Base-by-base conservation (phyloP, 331 rosid species). In the Dryas integrifolia region DNA sequence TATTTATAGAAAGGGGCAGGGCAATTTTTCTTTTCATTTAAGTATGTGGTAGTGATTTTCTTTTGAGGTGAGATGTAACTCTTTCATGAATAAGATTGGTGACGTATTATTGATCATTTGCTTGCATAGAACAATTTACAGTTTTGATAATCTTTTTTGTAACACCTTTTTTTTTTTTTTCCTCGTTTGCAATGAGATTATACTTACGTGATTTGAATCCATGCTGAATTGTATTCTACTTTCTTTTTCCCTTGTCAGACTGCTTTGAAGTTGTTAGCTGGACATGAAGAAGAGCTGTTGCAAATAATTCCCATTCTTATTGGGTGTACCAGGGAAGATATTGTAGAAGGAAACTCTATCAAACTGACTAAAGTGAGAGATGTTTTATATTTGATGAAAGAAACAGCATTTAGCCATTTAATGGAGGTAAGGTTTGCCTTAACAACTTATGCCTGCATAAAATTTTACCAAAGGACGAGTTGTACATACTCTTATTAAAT, bases 321-420 rank as follows among this genome's bases (percentile, higher is more conserved):
- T 82, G 96, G 92, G 75, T 88, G 92, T 78, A 80, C 67, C 43
- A 82, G 80, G 82, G 74, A 86, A 39, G 83, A 76, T 72, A 75
- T 48, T 26, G 69, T 65, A 5, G 90, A 84, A 56, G 98, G 86
- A 14, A 69, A 64, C 67, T 74, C 75, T 65, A 72, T 88, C 69
- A 80, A 78, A 72, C 26, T 53, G 24, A 62, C 66, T 55, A 72
- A 53, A 3, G 85, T 68, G 49, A 79, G 72, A 67, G 59, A 83
- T 44, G 76, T 88, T 80, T 43, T 77, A 51, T 61, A 75, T 77
- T 81, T 91, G 83, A 76, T 88, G 78, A 89, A 88, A 80, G 95
- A 91, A 77, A 79, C 87, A 58, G 78, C 89, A 15, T 94, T 75
- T 82, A 91, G 98, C 80, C 98, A 78, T 88, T 87, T 91, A 72